A percentile compares a stretch with the other conserved stretches of the same genome.
Conservation (phyloP, 1,284 basidiomycete species). For the Volvariella surrecta region DNA sequence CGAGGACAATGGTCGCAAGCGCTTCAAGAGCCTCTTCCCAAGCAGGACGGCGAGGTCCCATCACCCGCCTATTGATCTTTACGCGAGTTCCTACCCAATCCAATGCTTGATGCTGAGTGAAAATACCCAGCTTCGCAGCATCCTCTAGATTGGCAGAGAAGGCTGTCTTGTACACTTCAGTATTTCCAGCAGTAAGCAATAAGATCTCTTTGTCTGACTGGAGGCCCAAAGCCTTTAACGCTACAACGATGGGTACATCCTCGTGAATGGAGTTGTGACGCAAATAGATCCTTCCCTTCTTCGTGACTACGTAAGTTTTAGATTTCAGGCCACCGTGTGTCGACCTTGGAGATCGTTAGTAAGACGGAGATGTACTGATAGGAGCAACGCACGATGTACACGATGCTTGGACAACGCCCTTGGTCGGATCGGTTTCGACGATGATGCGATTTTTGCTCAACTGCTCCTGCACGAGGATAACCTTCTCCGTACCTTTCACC, state of each 20-base stretch:
- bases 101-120: conserved; percentile 89
- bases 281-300: conserved; percentile 90
- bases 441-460: conserved; percentile 99
- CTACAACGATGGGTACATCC: conserved; percentile 94
- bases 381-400: conserved; percentile 80
- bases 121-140: conserved; percentile 83
- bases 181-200: conserved; percentile 88
- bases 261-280: conserved; percentile 99
- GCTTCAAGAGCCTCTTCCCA: conserved; percentile 96
- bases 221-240: conserved; percentile 93
- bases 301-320: conserved; percentile 96
- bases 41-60: conserved; percentile 77
- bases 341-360: conserved; percentile 44
- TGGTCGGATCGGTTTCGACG: conserved; percentile 89
- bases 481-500: conserved; percentile 99
- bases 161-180: conserved; percentile 81
- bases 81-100: conserved; percentile 94
- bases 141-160: conserved; percentile 96
- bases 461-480: conserved; percentile 98
- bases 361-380: conserved; percentile 3
- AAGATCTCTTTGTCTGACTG: conserved; percentile 98
- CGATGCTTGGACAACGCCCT: conserved; percentile 91
- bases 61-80: conserved; percentile 77
- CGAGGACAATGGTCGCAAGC: conserved; percentile 93
- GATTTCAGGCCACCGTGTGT: conserved; percentile 97